phyloP scores from a whole-genome alignment of 1,284 basidiomycete species.

The Retiboletus fuscus region DNA sequence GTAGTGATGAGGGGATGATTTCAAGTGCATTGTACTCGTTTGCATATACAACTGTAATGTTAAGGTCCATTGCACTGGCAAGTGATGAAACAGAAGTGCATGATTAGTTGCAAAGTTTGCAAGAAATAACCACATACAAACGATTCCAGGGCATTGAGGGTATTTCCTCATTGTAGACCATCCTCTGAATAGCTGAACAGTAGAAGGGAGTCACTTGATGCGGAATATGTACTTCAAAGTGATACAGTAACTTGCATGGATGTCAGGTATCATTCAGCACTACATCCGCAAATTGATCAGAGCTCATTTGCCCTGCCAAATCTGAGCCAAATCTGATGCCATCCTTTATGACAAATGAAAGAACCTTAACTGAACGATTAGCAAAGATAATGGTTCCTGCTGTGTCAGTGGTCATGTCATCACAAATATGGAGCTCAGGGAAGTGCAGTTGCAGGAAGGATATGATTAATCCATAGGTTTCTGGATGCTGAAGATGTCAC shows the following conservation, averaged over 20 bases:
- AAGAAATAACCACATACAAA: neutral
- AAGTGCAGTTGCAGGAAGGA: neutral
- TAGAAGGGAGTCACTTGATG: neutral
- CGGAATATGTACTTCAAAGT: neutral
- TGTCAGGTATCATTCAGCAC: neutral
- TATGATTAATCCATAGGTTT: slow-evolving; percentile 1
- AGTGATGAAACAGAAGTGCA: neutral
- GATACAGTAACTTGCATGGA: neutral
- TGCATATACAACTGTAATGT: neutral
- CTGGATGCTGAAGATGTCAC: neutral
- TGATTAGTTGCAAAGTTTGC: too few species aligned
- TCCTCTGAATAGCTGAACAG: slow-evolving; percentile 1
- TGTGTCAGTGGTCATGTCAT: slow-evolving; percentile 1
- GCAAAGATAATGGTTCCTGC: neutral
- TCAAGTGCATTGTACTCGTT: neutral
- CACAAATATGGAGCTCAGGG: neutral
- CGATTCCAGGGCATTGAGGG: neutral
- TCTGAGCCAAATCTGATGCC: neutral
- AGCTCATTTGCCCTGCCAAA: neutral
- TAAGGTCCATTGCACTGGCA: neutral
- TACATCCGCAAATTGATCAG: neutral
- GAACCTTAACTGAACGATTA: neutral
- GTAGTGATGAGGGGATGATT: neutral
- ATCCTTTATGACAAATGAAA: neutral
- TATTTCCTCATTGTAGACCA: neutral